phyloP scores from a whole-genome alignment of 305 asterid genomes.

The Solanum hybrid region DNA sequence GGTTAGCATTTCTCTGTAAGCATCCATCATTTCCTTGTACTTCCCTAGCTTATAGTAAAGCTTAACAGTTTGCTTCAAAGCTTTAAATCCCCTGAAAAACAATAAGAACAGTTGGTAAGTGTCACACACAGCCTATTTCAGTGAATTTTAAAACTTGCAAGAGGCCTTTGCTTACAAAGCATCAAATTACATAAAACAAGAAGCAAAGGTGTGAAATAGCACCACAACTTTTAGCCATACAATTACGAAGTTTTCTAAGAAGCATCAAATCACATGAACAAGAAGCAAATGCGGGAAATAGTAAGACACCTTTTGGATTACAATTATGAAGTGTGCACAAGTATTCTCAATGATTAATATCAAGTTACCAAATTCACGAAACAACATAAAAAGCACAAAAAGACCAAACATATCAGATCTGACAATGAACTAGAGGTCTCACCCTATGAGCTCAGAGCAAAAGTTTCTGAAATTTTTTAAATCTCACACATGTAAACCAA shows the following conservation, averaged over 20 bases:
- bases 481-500: not conserved
- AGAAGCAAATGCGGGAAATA: not conserved
- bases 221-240: not conserved
- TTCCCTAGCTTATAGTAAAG: constrained; percentile 81
- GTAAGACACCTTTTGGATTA: not conserved
- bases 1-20: constrained; percentile 84
- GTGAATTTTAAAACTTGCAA: not conserved
- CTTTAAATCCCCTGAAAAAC: constrained; percentile 87
- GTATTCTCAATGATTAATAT: not conserved
- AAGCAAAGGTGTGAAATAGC: not conserved
- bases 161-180: not conserved
- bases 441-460: not conserved
- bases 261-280: not conserved
- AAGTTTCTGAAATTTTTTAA: not conserved
- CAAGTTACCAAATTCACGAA: not conserved
- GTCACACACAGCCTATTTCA: not conserved
- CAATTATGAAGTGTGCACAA: not conserved
- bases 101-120: not conserved
- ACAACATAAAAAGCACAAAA: not conserved
- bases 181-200: not conserved
- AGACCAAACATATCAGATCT: not conserved
- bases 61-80: constrained; percentile 91
- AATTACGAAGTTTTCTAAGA: not conserved
- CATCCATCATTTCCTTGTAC: constrained; percentile 91
- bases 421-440: not conserved